Base-by-base conservation (phyloP, 148 eudicot species). In the Camellia sinensis region DNA sequence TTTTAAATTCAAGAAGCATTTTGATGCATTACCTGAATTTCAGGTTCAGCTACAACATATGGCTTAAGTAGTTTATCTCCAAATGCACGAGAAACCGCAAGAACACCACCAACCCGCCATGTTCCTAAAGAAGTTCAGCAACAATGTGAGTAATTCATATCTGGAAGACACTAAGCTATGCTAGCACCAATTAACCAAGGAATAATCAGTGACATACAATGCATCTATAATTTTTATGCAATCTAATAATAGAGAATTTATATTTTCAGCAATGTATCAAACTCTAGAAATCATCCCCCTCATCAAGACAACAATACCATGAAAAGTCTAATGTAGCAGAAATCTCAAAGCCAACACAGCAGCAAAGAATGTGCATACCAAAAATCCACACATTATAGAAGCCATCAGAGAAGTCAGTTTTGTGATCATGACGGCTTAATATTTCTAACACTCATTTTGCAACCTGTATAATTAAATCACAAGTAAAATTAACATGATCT, bases 31-130 rank as follows among this genome's bases (percentile, higher is more conserved):
- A 92, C 97, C 92, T 90, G 90, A 82, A 90, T 90, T 84, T 92
- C 92, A 8, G 94, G 95, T 62, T 92, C 92, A 77, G 94, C 94
- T 29, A 89, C 92, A 61, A 94, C 91, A 86, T 78, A 94, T 53
- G 86, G 90, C 74, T 88, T 90, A 22, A 92, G 89, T 76, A 89
- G 67, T 83, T 85, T 89, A 79, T 93, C 91, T 21, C 93, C 93
- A 81, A 91, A 90, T 77, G 95, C 95, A 73, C 95, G 92, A 79
- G 93, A 91, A 76, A 92, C 90, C 56, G 94, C 96, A 72, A 90
- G 89, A 72, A 92, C 94, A 81, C 98, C 98, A 37, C 96, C 93
- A 83, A 94, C 98, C 80, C 98, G 87, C 98, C 98, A 94, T 63
- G 98, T 94, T 60, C 97, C 97, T 92, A 74, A 71, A 73, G 74